Base-by-base conservation (phyloP, 768 basidiomycete species). In the Mycena rosella region DNA sequence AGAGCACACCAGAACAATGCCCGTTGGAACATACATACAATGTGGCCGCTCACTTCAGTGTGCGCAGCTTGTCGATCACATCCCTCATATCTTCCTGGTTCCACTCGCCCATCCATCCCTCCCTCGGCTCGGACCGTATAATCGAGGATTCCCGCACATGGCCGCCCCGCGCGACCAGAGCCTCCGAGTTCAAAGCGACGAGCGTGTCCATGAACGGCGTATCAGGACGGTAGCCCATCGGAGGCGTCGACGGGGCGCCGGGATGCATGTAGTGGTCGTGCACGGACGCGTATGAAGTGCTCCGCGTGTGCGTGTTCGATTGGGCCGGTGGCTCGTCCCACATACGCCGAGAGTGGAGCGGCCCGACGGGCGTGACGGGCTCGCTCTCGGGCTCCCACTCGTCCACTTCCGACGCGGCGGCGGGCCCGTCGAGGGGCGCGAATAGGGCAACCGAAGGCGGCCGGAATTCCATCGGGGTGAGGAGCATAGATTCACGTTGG, bases 31-130 rank as follows among this genome's bases (percentile, higher is more conserved):
- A 5, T 34, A 34, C 15, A 15, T 38, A 38, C 9, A 17, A 38
- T 6, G 47, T 11, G 10, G 24, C n/a, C n/a, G 34, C 11, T 66
- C 45, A 67, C 40, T 52, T 67, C 27, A 67, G 53, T 8, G 60
- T 24, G 2, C 66, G 66, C 32, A 67, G 32, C 22, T 67, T 67
- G 15, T 47, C 26, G 17, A 67, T 62, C 5, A 67, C 66, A 58
- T 62, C 66, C 59, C 62, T 45, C 66, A 67, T 67, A 20, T 57
- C 55, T 5, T 32, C 60, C 55, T 62, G 66, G 30, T 67, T 67
- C 66, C 66, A 67, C 54, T 57, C 60, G 22, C 66, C 66, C 60
- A 49, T 57, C 66, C 66, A 67, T 3, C 60, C 66, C 24, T 66
- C 44, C 52, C 26, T 47, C 27, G 57, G 15, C 34, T 68, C 67